Percentiles rank a stretch among this genome's conserved stretches.
phyloP scores from a whole-genome alignment of 345 rosid genomes.

The Brassica incana region DNA sequence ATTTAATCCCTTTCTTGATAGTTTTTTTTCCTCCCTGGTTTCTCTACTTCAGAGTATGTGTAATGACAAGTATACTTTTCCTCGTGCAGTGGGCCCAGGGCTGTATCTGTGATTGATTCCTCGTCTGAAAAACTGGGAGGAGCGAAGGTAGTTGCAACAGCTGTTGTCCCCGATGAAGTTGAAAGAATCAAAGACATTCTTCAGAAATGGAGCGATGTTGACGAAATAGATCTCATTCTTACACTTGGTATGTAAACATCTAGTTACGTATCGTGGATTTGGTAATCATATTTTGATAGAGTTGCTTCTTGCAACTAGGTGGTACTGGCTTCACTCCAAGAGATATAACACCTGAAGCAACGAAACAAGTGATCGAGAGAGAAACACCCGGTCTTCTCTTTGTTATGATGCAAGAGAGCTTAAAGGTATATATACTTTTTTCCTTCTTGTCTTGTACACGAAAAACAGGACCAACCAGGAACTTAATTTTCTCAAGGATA shows the following conservation, averaged over 20 bases:
- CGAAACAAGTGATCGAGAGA: slow-evolving; percentile 70
- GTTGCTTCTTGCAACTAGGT: slow-evolving; percentile 46
- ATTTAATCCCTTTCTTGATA: neutral
- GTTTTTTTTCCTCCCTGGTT: neutral
- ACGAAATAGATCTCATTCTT: slow-evolving; percentile 79
- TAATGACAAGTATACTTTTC: neutral
- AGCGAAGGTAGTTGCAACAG: slow-evolving; percentile 72
- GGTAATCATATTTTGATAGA: neutral
- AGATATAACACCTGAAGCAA: slow-evolving; percentile 67
- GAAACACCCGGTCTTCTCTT: slow-evolving; percentile 88
- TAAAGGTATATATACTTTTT: slow-evolving; percentile 50
- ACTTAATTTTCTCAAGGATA: too few species aligned
- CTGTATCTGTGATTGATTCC: slow-evolving; percentile 66
- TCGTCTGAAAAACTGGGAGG: slow-evolving; percentile 86
- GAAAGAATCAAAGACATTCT: slow-evolving; percentile 65
- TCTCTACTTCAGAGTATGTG: neutral
- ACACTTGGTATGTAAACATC: slow-evolving; percentile 63
- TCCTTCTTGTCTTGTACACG: neutral
- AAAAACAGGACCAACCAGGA: too few species aligned
- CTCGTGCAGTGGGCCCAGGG: slow-evolving; percentile 80
- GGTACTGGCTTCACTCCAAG: slow-evolving; percentile 96
- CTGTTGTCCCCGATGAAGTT: slow-evolving; percentile 71
- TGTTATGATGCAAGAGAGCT: slow-evolving; percentile 93
- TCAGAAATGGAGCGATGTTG: slow-evolving; percentile 75
- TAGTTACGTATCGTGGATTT: slow-evolving; percentile 24